Base-by-base conservation (phyloP, 345 rosid genomes). In the Draba incana region DNA sequence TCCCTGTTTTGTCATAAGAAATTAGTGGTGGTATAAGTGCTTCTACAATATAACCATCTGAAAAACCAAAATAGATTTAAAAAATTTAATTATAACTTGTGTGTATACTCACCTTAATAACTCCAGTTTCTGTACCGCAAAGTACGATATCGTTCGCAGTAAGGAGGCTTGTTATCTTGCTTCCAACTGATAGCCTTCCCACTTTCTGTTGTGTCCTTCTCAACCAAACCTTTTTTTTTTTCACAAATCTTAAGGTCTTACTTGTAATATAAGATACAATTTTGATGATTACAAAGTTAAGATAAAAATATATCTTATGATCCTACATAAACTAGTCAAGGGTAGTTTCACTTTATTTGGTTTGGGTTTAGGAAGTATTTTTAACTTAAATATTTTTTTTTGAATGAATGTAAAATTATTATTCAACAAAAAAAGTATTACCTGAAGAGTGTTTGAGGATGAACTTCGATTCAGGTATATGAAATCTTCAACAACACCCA, bases 401-500 rank as follows among this genome's bases (percentile, higher is more conserved):
- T 20, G 20, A 20, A 20, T 20, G 20, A 20, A 20, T 20, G 20
- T 20, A 20, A 20, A 20, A 20, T 20, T 20, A 20, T 20, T 20
- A 20, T 20, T 20, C 20, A 20, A 7, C 28, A 4, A 49, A 5
- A 20, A 16, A 23, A 5, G 5, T 1, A 27, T 44, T 79, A 92
- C 98, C 91, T 90, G 96, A 70, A 92, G 84, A 69, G 78, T 81
- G 77, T 77, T 85, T 62, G 94, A 28, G 14, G 90, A 86, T 48
- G 86, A 87, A 77, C 86, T 84, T 82, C 81, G 74, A 47, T 84
- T 86, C 5, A 93, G 70, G 85, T 93, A 93, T 39, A 90, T 69
- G 78, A 93, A 93, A 81, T 93, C 98, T 82, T 90, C 97, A 15
- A 87, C 97, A 1, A 90, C 84, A 74, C 76, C 84, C 88, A 85